Evolutionary conservation across 148 eudicot species (phyloP), one percentile per base, ranked within the genome.

Genomic region (Gaultheria prostrata): DNA sequence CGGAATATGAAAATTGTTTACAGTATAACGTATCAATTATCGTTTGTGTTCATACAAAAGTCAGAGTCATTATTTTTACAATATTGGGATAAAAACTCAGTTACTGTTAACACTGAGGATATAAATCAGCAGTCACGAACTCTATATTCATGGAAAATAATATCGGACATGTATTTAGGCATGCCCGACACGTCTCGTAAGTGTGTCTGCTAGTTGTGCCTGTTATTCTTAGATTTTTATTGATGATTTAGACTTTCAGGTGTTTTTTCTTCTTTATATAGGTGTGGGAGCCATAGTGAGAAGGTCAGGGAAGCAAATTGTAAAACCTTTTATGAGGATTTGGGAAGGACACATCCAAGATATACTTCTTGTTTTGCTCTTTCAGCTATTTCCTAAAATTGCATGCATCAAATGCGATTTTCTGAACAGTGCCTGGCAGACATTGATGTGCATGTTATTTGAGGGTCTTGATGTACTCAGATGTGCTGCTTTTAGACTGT

Each of bases 401-500:
- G 18, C 20, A 76, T 26, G 48, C 28, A 13, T 26, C 18, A 76
- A 46, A 15, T 76, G 32, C 33, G 28, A 11, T 28, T 49, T 75
- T 49, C 10, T 14, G 32, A 14, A 33, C 24, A 54, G 65, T 78
- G 45, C 26, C 46, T 53, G 48, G 67, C 17, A 11, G 65, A 30
- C 8, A 54, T 5, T 12, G 35, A 77, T 30, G 59, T 77, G 80
- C 59, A 76, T 76, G 35, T 50, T 76, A 50, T 76, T 76, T 26
- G 28, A 48, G 61, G 80, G 53, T 35, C 30, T n/a, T 48, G 76
- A 74, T 21, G 14, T 21, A 20, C 50, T 54, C 21, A 53, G 65
- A 13, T 33, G 39, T 54, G 67, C 67, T 54, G 48, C 65, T 78
- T 54, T 78, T 78, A 53, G 49, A 78, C 61, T 50, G 65, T 53